A percentile compares a stretch with the other conserved stretches of the same genome.
These are phyloP conservation scores for Alternaria solani DNA, from an alignment of 2,329 filamentous ascomycete genomes.

Conservation along the genomic window DNA sequence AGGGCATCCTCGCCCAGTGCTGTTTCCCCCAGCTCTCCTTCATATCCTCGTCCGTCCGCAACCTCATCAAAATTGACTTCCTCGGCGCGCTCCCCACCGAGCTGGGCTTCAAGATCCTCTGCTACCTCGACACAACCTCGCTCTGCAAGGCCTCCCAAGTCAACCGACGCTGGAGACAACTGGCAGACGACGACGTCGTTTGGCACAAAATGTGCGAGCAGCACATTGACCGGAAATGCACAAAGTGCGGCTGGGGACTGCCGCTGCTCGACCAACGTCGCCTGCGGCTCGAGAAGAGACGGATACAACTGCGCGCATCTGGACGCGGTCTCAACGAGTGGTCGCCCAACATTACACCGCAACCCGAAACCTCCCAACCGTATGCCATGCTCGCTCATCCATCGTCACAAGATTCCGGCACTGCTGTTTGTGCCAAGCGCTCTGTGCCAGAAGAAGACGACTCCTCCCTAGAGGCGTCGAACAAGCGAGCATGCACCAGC, in stretches of 20 bases:
- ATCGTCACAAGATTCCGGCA: slow-evolving; percentile 25
- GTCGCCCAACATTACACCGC: slow-evolving; percentile 60
- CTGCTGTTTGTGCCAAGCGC: slow-evolving; percentile 39
- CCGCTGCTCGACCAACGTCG: slow-evolving; percentile 89
- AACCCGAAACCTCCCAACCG: slow-evolving; percentile 47
- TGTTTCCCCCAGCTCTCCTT: slow-evolving; percentile 97
- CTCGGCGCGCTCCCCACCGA: slow-evolving; percentile 86
- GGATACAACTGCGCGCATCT: slow-evolving; percentile 75
- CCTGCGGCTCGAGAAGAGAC: slow-evolving; percentile 83
- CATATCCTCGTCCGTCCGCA: slow-evolving; percentile 87
- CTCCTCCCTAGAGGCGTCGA: slow-evolving; percentile 33
- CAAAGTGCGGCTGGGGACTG: slow-evolving; percentile 93
- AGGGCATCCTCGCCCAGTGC: slow-evolving; percentile 94
- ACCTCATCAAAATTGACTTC: slow-evolving; percentile 98
- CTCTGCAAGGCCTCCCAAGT: slow-evolving; percentile 97
- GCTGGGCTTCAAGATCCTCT: slow-evolving; percentile 91
- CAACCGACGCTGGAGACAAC: slow-evolving; percentile 81
- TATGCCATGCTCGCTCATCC: slow-evolving; percentile 21
- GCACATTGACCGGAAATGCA: slow-evolving; percentile 92
- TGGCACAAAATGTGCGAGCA: slow-evolving; percentile 99
- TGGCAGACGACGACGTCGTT: slow-evolving; percentile 97
- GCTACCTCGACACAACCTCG: slow-evolving; percentile 90
- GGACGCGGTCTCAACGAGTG: slow-evolving; percentile 65
- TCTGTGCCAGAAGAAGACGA: slow-evolving; percentile 32
- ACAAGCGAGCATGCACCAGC: slow-evolving; percentile 48